These are phyloP conservation scores for Penicillium crustosum DNA, from an alignment of 2,329 filamentous ascomycete species.

Conservation along the genomic window DNA sequence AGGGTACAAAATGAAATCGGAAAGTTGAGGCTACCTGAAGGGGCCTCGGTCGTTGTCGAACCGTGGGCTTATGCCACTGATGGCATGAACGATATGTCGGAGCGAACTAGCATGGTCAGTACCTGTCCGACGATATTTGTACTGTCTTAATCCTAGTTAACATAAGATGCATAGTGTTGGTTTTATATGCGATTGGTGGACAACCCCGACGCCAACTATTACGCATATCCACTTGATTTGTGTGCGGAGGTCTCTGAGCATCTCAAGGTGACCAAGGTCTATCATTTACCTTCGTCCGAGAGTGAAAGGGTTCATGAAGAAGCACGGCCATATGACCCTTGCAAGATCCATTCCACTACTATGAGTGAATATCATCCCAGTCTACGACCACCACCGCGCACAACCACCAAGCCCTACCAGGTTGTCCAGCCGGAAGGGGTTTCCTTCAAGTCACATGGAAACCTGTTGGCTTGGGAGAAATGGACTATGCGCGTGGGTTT, in stretches of 20 bases:
- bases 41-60: conserved; percentile 51
- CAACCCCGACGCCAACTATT: conserved; percentile 55
- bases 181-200: conserved; percentile 42
- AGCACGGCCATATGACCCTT: conserved; percentile 42
- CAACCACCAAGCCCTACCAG: conserved; percentile 39
- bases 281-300: conserved; percentile 48
- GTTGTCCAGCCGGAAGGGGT: conserved; percentile 40
- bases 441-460: conserved; percentile 34
- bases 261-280: conserved; percentile 52
- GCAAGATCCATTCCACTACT: conserved; percentile 36
- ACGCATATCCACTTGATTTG: conserved; percentile 58
- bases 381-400: conserved; percentile 30
- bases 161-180: conserved; percentile 1
- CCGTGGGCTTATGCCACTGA: conserved; percentile 56
- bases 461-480: conserved; percentile 44
- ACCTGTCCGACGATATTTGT: not conserved
- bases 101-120: conserved; percentile 51
- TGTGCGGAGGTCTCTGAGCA: conserved; percentile 54
- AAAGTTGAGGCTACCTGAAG: conserved; percentile 46
- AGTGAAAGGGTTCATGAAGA: conserved; percentile 41
- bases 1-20: conserved; percentile 44
- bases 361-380: conserved; percentile 39
- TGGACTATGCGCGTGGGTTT: conserved; percentile 47
- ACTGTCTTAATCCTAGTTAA: not conserved
- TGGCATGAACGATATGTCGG: conserved; percentile 51